phyloP scores from a whole-genome alignment of 2,329 filamentous ascomycete genomes.

The Cordyceps cateniannulata region DNA sequence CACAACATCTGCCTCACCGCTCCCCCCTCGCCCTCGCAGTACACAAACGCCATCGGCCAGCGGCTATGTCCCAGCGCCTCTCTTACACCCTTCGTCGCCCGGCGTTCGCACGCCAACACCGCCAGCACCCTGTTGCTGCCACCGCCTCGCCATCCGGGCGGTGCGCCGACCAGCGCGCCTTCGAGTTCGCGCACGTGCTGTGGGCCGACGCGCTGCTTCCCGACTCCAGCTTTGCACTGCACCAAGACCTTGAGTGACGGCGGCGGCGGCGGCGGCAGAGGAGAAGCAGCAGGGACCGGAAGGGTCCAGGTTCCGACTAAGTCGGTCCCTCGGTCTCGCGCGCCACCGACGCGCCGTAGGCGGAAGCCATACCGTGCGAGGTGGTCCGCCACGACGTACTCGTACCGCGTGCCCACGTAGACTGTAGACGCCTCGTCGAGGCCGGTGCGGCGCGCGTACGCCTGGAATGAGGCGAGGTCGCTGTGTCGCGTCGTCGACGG shows the following conservation, averaged over 20 bases:
- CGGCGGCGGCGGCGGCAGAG: slow-evolving; percentile 19
- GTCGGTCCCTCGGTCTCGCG: slow-evolving; percentile 66
- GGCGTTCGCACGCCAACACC: slow-evolving; percentile 60
- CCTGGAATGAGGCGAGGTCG: slow-evolving; percentile 57
- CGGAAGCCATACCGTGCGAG: slow-evolving; percentile 57
- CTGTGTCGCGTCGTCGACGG: slow-evolving; percentile 47
- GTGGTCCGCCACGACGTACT: slow-evolving; percentile 58
- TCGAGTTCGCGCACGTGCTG: slow-evolving; percentile 66
- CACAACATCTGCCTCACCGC: slow-evolving; percentile 62
- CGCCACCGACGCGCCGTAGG: slow-evolving; percentile 58
- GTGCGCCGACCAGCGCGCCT: slow-evolving; percentile 69
- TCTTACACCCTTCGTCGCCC: slow-evolving; percentile 72
- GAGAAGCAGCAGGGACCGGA: slow-evolving; percentile 28
- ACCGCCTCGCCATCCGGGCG: slow-evolving; percentile 61
- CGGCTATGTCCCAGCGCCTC: slow-evolving; percentile 61
- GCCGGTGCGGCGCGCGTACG: slow-evolving; percentile 51
- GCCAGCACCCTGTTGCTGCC: slow-evolving; percentile 55
- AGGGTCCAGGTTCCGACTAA: slow-evolving; percentile 61
- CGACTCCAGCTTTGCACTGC: slow-evolving; percentile 63
- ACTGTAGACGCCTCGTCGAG: slow-evolving; percentile 51
- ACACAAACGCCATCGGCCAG: slow-evolving; percentile 67
- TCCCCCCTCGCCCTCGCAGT: slow-evolving; percentile 58
- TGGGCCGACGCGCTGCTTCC: slow-evolving; percentile 42
- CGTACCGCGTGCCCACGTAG: slow-evolving; percentile 70
- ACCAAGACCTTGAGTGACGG: slow-evolving; percentile 41